A percentile compares a stretch with the other conserved stretches of the same genome.
Evolutionary conservation across 331 rosid genomes (phyloP).

Genomic region (Arachis monticola): DNA sequence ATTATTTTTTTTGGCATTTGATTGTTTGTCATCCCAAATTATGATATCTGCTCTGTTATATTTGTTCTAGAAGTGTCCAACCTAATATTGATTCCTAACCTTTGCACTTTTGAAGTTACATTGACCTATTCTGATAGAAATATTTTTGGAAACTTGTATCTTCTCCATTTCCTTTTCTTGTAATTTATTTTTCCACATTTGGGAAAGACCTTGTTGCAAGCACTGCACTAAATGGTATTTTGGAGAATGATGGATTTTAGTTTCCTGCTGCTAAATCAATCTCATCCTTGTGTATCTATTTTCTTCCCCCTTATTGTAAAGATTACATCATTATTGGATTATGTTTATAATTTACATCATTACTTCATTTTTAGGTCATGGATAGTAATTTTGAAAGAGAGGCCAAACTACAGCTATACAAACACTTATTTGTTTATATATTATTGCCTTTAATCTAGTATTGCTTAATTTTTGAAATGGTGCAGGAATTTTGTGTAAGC

Average conservation of each 20-base stretch:
- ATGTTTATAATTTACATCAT: too few species aligned
- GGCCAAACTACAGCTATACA: background rate
- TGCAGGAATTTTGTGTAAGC: background rate
- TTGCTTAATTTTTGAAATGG: background rate
- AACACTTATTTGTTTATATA: conserved; percentile 4
- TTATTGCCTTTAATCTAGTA: background rate
- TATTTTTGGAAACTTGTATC: conserved; percentile 15
- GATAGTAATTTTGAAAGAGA: conserved; percentile 12
- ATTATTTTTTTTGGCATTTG: too few species aligned
- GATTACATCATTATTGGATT: too few species aligned
- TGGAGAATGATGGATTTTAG: background rate
- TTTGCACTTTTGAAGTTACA: too few species aligned
- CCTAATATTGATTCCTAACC: background rate
- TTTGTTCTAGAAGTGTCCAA: background rate
- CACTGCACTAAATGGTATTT: background rate
- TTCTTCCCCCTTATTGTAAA: background rate
- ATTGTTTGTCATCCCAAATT: too few species aligned
- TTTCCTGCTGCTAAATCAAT: conserved; percentile 1
- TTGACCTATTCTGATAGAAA: background rate
- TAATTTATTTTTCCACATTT: conserved; percentile 1
- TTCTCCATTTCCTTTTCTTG: background rate
- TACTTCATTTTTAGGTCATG: background rate
- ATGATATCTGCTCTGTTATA: background rate
- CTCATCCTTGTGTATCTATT: background rate
- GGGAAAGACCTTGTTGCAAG: background rate